Conservation (phyloP, 768 basidiomycete genomes). For the Mycena vulgaris region DNA sequence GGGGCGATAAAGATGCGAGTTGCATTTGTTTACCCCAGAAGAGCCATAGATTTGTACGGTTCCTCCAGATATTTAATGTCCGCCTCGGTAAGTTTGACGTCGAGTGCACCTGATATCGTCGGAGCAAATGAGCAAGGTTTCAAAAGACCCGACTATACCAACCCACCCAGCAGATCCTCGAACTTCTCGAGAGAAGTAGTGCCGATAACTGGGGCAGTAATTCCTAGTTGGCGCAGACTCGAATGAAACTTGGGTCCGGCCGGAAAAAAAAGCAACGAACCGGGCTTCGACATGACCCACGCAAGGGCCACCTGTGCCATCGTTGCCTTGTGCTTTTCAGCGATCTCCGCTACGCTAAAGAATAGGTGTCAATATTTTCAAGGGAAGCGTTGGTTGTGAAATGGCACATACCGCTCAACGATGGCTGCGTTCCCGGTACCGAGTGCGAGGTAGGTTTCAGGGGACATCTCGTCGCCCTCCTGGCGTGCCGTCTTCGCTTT, state of each 20-base stretch:
- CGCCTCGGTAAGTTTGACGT: no score
- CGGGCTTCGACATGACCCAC: slow-evolving; percentile 53
- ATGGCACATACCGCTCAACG: not conserved
- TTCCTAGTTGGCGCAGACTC: slow-evolving; percentile 16
- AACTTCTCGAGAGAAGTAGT: slow-evolving; percentile 57
- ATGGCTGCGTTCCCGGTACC: slow-evolving; percentile 1
- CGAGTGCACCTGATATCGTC: no score
- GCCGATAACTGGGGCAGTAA: slow-evolving; percentile 62
- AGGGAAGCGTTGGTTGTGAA: no score
- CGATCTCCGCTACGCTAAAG: slow-evolving; percentile 9
- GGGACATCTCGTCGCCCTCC: not conserved
- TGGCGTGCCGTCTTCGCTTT: slow-evolving; percentile 23
- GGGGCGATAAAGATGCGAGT: no score
- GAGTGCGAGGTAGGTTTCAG: not conserved
- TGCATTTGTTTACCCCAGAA: no score
- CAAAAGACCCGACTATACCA: no score
- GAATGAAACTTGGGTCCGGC: not conserved
- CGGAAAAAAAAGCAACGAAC: slow-evolving; percentile 14
- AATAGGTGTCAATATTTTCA: not conserved
- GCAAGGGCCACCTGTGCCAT: slow-evolving; percentile 62
- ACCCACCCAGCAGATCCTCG: slow-evolving; percentile 43
- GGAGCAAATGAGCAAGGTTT: no score
- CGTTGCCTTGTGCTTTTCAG: slow-evolving; percentile 48
- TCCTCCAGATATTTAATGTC: no score
- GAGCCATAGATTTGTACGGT: no score